Evolutionary conservation across 169 alveolate genomes (phyloP).

Genomic region (Plasmodium vinckei): DNA sequence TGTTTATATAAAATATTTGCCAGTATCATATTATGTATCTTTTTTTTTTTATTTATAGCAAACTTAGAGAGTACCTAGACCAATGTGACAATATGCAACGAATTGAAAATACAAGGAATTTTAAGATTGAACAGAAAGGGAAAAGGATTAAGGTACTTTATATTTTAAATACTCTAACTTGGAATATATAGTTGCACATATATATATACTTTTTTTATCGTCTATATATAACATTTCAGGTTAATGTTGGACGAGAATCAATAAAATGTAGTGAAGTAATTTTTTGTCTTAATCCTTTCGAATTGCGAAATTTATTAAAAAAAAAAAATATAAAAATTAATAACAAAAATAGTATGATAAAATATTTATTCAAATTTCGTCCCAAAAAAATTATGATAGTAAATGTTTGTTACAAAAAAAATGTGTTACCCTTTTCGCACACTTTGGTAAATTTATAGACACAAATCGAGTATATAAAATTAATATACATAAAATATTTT

Average conservation of each 20-base stretch:
- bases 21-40: not conserved
- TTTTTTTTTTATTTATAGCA: not conserved
- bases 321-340: slow-evolving; percentile 6
- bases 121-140: slow-evolving; percentile 6
- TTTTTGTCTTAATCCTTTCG: slow-evolving; percentile 49
- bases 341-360: slow-evolving; percentile 18
- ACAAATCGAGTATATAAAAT: too few relatives aligned
- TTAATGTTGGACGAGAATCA: slow-evolving; percentile 26
- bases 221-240: not conserved
- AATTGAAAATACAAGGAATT: not conserved
- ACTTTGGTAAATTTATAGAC: slow-evolving; percentile 13
- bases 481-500: too few relatives aligned
- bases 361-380: slow-evolving; percentile 20
- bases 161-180: not conserved
- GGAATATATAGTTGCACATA: not conserved
- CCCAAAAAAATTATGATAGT: slow-evolving; percentile 30
- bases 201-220: not conserved
- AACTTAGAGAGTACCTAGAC: slow-evolving; percentile 37
- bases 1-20: not conserved
- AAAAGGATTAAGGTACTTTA: slow-evolving; percentile 20
- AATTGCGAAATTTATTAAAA: slow-evolving; percentile 22
- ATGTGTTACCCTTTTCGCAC: slow-evolving; percentile 48
- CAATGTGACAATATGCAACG: slow-evolving; percentile 6
- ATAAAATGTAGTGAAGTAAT: slow-evolving; percentile 20
- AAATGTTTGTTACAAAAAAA: slow-evolving; percentile 56